Conservation (phyloP, 306 rosid genomes). For the Fragaria iinumae region DNA sequence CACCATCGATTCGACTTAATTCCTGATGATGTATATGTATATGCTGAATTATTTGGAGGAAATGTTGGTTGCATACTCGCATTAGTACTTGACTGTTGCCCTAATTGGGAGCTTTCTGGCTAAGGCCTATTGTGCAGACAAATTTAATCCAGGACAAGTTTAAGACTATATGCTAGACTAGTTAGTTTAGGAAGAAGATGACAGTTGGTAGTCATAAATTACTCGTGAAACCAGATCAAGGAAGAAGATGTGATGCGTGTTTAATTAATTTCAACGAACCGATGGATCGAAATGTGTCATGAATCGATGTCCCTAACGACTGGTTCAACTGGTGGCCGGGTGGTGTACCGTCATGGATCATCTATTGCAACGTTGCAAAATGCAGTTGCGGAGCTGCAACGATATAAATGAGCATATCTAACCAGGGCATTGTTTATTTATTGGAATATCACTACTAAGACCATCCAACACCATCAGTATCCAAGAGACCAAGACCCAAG, state of each 20-base stretch:
- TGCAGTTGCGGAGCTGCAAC: not conserved
- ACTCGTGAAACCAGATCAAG: not conserved
- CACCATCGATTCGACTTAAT: not conserved
- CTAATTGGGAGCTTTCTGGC: not conserved
- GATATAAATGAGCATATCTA: slow-evolving; percentile 14
- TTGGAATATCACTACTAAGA: not conserved
- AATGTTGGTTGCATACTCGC: not conserved
- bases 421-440: not conserved
- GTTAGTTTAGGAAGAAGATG: not conserved
- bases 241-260: not conserved
- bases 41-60: not conserved
- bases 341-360: not conserved
- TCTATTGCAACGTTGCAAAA: not conserved
- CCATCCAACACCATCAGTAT: not conserved
- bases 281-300: not conserved
- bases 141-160: not conserved
- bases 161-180: not conserved
- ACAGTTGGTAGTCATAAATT: not conserved
- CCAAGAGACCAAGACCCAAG: not conserved
- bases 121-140: not conserved
- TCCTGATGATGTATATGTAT: not conserved
- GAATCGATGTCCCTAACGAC: not conserved
- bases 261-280: not conserved
- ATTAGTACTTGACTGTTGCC: not conserved
- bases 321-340: not conserved